Evolutionary conservation across 768 basidiomycete species (phyloP).

Genomic region (Panellus pusillus): DNA sequence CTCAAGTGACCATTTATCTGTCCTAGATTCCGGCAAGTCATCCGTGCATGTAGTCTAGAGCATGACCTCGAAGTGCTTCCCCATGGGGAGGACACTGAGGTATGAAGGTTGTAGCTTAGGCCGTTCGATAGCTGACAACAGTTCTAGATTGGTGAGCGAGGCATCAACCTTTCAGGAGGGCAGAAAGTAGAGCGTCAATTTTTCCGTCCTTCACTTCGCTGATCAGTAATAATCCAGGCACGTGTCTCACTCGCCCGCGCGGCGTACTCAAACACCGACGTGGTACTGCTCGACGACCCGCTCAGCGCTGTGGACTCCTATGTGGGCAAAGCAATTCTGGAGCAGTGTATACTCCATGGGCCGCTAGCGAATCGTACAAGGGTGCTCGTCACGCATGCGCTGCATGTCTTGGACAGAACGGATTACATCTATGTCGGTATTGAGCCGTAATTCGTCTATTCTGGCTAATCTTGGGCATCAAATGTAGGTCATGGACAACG

Average conservation of each 20-base stretch:
- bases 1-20: neutral
- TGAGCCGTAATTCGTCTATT: too few species aligned
- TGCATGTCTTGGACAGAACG: conserved; percentile 53
- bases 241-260: conserved; percentile 74
- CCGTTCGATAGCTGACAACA: conserved; percentile 49
- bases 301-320: conserved; percentile 77
- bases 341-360: conserved; percentile 56
- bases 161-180: conserved; percentile 50
- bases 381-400: conserved; percentile 59
- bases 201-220: neutral
- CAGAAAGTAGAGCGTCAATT: conserved; percentile 4
- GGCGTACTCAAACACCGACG: conserved; percentile 69
- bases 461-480: too few species aligned
- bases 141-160: conserved; percentile 77
- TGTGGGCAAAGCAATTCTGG: conserved; percentile 64
- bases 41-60: too few species aligned
- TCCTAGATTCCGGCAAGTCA: conserved; percentile 30
- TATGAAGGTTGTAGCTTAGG: conserved; percentile 65
- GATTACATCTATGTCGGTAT: conserved; percentile 57
- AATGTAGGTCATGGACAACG: conserved; percentile 42
- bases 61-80: too few species aligned
- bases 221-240: conserved; percentile 38
- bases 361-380: conserved; percentile 55
- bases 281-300: conserved; percentile 82
- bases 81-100: conserved; percentile 34